Evolutionary conservation across 83 land plant species (phyloP).

Genomic region (Picea abies): DNA sequence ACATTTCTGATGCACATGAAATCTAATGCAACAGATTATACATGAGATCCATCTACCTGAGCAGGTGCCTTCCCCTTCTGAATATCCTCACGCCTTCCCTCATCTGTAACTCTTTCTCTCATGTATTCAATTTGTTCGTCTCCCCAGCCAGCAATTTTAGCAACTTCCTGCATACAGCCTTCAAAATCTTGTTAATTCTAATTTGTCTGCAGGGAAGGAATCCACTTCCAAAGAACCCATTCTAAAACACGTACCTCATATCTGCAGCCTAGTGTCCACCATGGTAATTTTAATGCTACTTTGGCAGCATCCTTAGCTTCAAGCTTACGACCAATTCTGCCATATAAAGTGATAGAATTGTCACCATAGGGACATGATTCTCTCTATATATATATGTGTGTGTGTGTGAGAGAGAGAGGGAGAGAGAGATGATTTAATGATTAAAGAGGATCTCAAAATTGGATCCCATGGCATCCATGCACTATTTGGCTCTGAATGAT

Average conservation of each 20-base stretch:
- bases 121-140: slow-evolving; percentile 96
- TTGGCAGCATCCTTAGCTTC: slow-evolving; percentile 99
- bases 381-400: too few relatives aligned
- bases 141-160: slow-evolving; percentile 90
- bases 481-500: not conserved
- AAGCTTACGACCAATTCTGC: slow-evolving; percentile 73
- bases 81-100: slow-evolving; percentile 83
- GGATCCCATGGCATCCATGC: not conserved
- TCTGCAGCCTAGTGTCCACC: slow-evolving; percentile 96
- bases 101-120: slow-evolving; percentile 79
- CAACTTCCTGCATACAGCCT: slow-evolving; percentile 61
- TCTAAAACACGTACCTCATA: slow-evolving; percentile 50
- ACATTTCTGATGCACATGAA: not conserved
- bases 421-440: not conserved
- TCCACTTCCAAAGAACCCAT: not conserved
- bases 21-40: not conserved
- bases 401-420: too few relatives aligned
- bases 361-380: not conserved
- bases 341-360: not conserved
- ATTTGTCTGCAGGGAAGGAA: not conserved
- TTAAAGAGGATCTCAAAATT: not conserved
- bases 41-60: slow-evolving; percentile 50
- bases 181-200: not conserved
- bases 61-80: slow-evolving; percentile 86
- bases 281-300: slow-evolving; percentile 87